Evolutionary conservation across 768 basidiomycete genomes (phyloP), one percentile per base, ranked within the genome.

Genomic region (Mycena vitilis): DNA sequence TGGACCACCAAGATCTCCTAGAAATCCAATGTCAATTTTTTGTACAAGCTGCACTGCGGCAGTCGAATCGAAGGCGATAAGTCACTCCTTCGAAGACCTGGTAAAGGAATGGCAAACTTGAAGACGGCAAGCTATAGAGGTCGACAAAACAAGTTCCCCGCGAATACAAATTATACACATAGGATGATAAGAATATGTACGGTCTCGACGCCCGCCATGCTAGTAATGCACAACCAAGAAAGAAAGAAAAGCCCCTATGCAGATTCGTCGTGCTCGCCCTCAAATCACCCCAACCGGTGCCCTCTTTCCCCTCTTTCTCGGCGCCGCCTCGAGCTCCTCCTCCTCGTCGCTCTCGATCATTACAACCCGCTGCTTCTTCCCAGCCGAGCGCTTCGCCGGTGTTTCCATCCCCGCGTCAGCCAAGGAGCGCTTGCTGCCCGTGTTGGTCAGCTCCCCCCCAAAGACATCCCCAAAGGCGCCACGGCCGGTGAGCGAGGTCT

Each of bases 391-490:
- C 79, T 68, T 74, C 71, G 45, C 62, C 68, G 53, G 72, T 38
- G 49, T 74, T 73, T 20, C 73, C 73, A 59, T 74, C 75, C 42
- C 67, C 30, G 75, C 79, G 36, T 75, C 80, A 22, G 73, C 76
- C 53, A 78, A 71, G 23, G 78, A 70, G 45, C 84, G 80, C 73
- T 85, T 84, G 68, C 74, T 78, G 73, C 80, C 80, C 45, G 76
- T 80, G 60, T 85, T 85, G 15, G 84, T 85, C 53, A 85, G 73
- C 71, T 85, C 85, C 63, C 75, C 65, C 8, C 84, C 85, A 70
- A 85, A 85, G 45, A 44, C 62, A 55, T 40, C 13, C 9, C 25
- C 62, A 56, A 63, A 63, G 25, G 52, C 62, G 30, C 36, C 53
- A 25, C 66, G 66, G 7, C 60, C 66, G 0, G 66, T 80, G 80